phyloP scores from a whole-genome alignment of 2,329 filamentous ascomycete species.

The Trichophyton schoenleinii region DNA sequence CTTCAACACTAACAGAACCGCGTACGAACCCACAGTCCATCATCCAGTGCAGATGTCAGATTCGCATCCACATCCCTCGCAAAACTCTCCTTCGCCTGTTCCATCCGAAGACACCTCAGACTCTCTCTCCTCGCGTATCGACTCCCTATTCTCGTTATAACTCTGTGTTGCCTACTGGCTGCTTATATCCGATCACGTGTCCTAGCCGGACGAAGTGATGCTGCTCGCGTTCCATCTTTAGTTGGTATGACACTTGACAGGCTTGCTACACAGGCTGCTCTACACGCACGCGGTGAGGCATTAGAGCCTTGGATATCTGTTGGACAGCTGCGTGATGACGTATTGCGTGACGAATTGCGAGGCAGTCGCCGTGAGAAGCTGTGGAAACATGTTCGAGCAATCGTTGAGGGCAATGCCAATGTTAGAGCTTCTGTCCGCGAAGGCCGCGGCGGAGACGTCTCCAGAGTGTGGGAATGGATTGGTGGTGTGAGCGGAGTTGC shows the following conservation, averaged over 20 bases:
- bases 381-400: constrained; percentile 68
- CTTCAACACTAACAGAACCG: constrained; percentile 69
- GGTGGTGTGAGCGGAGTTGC: constrained; percentile 44
- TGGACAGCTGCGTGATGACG: constrained; percentile 80
- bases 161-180: constrained; percentile 34
- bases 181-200: constrained; percentile 55
- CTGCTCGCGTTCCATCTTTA: constrained; percentile 64
- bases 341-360: constrained; percentile 69
- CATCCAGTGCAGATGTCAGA: constrained; percentile 46
- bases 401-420: constrained; percentile 91
- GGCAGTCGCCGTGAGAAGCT: constrained; percentile 63
- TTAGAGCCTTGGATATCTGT: constrained; percentile 74
- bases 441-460: constrained; percentile 42
- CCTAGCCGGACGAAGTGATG: constrained; percentile 50
- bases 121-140: constrained; percentile 39
- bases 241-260: constrained; percentile 76
- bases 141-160: constrained; percentile 39
- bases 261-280: constrained; percentile 68
- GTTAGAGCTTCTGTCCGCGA: constrained; percentile 65
- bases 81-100: constrained; percentile 68
- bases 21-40: constrained; percentile 57
- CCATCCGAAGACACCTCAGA: constrained; percentile 36
- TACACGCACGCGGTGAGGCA: constrained; percentile 54
- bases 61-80: constrained; percentile 83
- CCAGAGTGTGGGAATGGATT: constrained; percentile 57